Evolutionary conservation across 306 rosid genomes (phyloP).

Genomic region (Elaeagnus macrophylla): DNA sequence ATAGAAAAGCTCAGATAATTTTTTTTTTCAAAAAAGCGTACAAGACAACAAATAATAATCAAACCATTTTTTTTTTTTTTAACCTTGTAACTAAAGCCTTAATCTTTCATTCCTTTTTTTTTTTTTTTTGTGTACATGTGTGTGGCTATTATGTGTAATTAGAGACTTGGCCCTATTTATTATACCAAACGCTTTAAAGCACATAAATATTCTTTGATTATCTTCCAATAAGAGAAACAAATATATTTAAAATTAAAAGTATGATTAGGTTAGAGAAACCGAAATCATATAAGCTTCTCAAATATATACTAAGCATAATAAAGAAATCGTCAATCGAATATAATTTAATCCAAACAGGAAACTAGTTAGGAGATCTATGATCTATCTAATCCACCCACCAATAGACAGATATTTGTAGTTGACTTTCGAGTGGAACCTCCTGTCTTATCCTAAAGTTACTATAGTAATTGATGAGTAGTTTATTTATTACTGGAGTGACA

Average conservation of each 20-base stretch:
- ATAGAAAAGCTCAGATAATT: too few relatives aligned
- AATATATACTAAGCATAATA: not conserved
- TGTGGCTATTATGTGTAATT: not conserved
- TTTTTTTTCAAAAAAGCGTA: too few relatives aligned
- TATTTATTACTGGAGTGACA: too few relatives aligned
- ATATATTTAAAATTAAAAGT: not conserved
- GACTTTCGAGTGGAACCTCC: not conserved
- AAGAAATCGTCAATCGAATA: not conserved
- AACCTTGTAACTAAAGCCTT: not conserved
- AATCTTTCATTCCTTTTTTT: not conserved
- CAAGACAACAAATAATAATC: too few relatives aligned
- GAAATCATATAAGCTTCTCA: not conserved
- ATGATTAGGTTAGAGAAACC: constrained; percentile 3
- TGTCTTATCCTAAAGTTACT: too few relatives aligned
- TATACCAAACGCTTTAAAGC: not conserved
- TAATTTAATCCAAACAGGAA: constrained; percentile 4
- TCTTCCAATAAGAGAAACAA: not conserved
- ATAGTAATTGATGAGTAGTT: too few relatives aligned
- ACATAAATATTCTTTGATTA: not conserved
- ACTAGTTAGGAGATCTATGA: not conserved
- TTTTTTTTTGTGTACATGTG: not conserved
- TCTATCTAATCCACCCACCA: not conserved
- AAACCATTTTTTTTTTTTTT: too few relatives aligned
- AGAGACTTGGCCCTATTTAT: not conserved
- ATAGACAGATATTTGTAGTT: not conserved